These are phyloP conservation scores for Gaeumannomyces sp. DNA, from an alignment of 2,329 filamentous ascomycete species.

Conservation along the genomic window DNA sequence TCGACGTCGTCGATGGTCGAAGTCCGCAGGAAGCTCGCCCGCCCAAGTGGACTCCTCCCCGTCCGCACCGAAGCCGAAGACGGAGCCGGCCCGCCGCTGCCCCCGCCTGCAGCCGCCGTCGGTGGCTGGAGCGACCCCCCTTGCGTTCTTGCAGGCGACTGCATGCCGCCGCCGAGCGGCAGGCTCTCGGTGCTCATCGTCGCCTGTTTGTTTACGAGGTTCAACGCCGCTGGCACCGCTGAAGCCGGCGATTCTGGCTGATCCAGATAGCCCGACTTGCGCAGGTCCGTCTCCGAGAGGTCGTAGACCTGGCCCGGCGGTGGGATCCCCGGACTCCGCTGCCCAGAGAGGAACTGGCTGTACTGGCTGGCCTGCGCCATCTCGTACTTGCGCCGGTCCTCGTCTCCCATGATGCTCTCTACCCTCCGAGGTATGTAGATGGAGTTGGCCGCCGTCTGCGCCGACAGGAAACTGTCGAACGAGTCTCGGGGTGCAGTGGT, in stretches of 20 bases:
- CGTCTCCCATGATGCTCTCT: conserved; percentile 71
- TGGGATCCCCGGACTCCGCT: conserved; percentile 18
- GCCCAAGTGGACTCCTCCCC: conserved; percentile 33
- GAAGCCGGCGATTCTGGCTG: conserved; percentile 21
- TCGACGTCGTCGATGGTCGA: conserved; percentile 25
- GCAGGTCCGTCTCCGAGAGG: conserved; percentile 38
- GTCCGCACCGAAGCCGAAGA: conserved; percentile 18
- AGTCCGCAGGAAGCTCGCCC: conserved; percentile 27
- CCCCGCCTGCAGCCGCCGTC: conserved; percentile 16
- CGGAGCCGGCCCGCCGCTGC: conserved; percentile 9
- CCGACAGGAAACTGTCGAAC: conserved; percentile 59
- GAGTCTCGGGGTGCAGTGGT: conserved; percentile 53
- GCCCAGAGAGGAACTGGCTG: conserved; percentile 25
- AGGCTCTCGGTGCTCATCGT: conserved; percentile 20
- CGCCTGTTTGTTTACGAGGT: conserved; percentile 16
- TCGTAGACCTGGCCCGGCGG: conserved; percentile 42
- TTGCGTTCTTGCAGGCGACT: neutral
- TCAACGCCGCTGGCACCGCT: conserved; percentile 3
- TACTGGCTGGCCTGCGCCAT: conserved; percentile 55
- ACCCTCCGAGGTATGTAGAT: conserved; percentile 62
- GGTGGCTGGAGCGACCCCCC: conserved; percentile 11
- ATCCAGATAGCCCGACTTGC: conserved; percentile 35
- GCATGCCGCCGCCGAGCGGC: conserved; percentile 9
- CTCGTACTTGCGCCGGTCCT: conserved; percentile 68
- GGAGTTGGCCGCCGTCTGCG: conserved; percentile 49